A percentile compares a stretch with the other conserved stretches of the same genome.
Evolutionary conservation across 257 asterid species (phyloP).

Genomic region (Capsicum pubescens): DNA sequence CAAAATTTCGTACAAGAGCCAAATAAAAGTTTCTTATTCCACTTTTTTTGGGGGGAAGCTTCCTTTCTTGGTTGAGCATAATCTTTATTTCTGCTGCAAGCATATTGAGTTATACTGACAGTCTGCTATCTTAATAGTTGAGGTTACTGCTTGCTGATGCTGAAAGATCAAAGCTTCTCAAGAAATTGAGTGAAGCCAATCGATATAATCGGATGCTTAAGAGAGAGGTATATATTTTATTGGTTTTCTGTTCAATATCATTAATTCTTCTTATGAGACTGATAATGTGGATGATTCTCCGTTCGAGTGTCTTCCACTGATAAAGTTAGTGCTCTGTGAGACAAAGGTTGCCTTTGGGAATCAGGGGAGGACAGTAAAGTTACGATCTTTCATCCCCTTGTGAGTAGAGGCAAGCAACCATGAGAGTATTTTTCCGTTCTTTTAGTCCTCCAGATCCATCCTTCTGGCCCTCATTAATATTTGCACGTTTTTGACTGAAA

Average conservation of each 20-base stretch:
- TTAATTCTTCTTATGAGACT: neutral
- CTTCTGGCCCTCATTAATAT: neutral
- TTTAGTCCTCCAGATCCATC: neutral
- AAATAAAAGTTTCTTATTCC: neutral
- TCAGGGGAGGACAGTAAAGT: neutral
- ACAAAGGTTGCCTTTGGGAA: neutral
- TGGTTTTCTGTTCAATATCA: neutral
- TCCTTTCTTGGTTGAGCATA: conserved; percentile 1
- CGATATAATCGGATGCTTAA: conserved; percentile 76
- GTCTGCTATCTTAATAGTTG: conserved; percentile 52
- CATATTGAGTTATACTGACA: neutral
- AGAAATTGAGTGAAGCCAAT: conserved; percentile 93
- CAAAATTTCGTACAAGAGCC: neutral
- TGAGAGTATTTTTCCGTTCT: neutral
- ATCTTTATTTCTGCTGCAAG: conserved; percentile 5
- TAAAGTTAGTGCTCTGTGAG: neutral
- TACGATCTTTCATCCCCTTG: neutral
- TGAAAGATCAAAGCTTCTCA: conserved; percentile 70
- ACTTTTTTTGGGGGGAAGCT: neutral
- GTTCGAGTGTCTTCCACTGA: neutral
- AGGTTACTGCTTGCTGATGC: conserved; percentile 72
- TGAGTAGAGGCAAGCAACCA: neutral
- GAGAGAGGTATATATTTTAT: conserved; percentile 66
- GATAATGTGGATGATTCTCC: neutral
- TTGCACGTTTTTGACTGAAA: neutral